phyloP scores from a whole-genome alignment of 345 rosid species.

The Populus ilicifolia region DNA sequence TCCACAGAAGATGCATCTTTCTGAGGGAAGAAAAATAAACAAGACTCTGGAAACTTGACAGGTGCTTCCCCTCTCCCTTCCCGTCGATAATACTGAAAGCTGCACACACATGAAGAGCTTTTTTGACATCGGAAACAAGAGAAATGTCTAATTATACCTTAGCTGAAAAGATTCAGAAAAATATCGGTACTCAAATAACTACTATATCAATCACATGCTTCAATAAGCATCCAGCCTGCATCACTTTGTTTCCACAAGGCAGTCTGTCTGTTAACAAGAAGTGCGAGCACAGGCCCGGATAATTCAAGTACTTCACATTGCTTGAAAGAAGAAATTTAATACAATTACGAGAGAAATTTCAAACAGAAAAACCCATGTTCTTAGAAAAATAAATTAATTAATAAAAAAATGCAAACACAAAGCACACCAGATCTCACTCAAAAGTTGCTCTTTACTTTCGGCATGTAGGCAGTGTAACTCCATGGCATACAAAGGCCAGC shows the following conservation, averaged over 20 bases:
- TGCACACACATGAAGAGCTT: background rate
- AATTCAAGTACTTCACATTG: conserved; percentile 18
- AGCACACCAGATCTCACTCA: conserved; percentile 16
- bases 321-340: conserved; percentile 4
- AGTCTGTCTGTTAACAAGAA: conserved; percentile 3
- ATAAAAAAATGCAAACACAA: conserved; percentile 1
- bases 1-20: background rate
- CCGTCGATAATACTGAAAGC: background rate
- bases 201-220: conserved; percentile 1
- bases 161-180: background rate
- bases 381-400: background rate
- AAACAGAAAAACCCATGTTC: conserved; percentile 8
- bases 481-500: conserved; percentile 77
- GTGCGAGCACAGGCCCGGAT: background rate
- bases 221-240: conserved; percentile 5
- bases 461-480: conserved; percentile 69
- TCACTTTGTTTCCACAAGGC: conserved; percentile 10
- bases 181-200: background rate
- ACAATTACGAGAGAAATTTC: background rate
- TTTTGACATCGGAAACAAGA: background rate
- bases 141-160: background rate
- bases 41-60: background rate
- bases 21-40: background rate
- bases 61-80: background rate
- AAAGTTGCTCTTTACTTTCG: conserved; percentile 36